These are phyloP conservation scores for Fusarium paranaense DNA, from an alignment of 2,329 filamentous ascomycete species.

Conservation along the genomic window DNA sequence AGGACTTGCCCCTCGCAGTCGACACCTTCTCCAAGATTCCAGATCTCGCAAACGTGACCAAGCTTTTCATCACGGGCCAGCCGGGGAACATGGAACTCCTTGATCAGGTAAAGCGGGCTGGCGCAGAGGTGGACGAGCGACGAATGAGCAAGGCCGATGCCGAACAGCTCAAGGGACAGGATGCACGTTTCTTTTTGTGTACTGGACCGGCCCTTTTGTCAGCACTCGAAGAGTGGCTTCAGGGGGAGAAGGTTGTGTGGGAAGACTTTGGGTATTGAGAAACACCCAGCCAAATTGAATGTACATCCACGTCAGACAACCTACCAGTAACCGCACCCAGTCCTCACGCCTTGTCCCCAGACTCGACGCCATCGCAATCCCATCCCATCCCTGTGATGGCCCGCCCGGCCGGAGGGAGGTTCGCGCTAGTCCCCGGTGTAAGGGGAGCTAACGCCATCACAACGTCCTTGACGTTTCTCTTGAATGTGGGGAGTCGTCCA, in stretches of 20 bases:
- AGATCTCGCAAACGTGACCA: slow-evolving; percentile 63
- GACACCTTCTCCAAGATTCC: slow-evolving; percentile 67
- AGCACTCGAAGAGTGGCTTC: slow-evolving; percentile 62
- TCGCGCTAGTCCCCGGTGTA: slow-evolving; percentile 20
- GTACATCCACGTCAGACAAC: neutral
- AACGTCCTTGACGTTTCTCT: slow-evolving; percentile 14
- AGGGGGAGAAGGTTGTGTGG: slow-evolving; percentile 64
- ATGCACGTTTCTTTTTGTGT: slow-evolving; percentile 65
- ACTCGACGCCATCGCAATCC: neutral
- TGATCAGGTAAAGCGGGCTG: slow-evolving; percentile 49
- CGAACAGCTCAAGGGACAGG: slow-evolving; percentile 49
- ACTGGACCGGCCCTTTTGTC: slow-evolving; percentile 57
- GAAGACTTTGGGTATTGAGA: slow-evolving; percentile 71
- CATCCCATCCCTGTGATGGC: neutral
- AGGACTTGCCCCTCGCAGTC: slow-evolving; percentile 72
- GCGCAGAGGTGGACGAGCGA: slow-evolving; percentile 49
- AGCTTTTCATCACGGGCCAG: slow-evolving; percentile 73
- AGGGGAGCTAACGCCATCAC: slow-evolving; percentile 12
- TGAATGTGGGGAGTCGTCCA: slow-evolving; percentile 30
- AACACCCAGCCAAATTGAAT: neutral
- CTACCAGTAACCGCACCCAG: neutral
- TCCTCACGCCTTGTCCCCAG: neutral
- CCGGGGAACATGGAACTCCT: slow-evolving; percentile 51
- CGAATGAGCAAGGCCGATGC: slow-evolving; percentile 59
- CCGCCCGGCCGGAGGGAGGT: slow-evolving; percentile 25